Evolutionary conservation across 257 asterid species (phyloP), one percentile per base, ranked within the genome.

Genomic region (Plectranthus barbatus): DNA sequence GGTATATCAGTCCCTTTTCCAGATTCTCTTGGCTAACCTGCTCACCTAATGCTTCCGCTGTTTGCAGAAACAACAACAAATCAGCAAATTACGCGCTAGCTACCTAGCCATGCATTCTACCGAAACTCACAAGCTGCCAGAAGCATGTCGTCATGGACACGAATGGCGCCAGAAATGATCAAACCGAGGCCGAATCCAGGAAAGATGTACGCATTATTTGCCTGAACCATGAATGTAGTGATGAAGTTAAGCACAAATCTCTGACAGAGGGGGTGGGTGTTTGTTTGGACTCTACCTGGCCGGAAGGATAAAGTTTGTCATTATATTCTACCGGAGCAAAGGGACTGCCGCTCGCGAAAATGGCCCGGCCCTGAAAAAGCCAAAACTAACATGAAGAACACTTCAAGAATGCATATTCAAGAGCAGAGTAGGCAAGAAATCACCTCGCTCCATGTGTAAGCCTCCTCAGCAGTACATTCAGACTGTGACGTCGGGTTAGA

Each of bases 401-500:
- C 24, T 5, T 49, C 14, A 8, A 49, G 7, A 51, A 55, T 7
- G 44, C 47, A 58, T 21, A 26, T 26, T 26, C 5, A 67, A 56
- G 53, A 23, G 0, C 21, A 11, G 23, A 39, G 60, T 7, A 9
- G 39, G 49, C 13, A 61, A 20, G 62, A 34, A 7, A 33, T 74
- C 45, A 88, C 96, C 95, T 81, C 76, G 68, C 95, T 86, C 97
- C 97, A 90, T 69, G 62, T 74, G 66, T 90, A 90, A 42, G 95
- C 97, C 77, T 90, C 94, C 74, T 83, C 88, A 9, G 97, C 97
- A 41, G 95, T 90, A 67, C 97, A 90, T 66, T 90, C 97, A 6
- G 97, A 86, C 77, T 90, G 97, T 23, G 97, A 90, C 41, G 97
- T 90, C 12, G 97, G 97, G 82, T 90, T 90, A 49, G 97, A 90